These are phyloP conservation scores for Entomortierella parvispora DNA, from an alignment of 192 early-diverging fungal species.

Conservation along the genomic window DNA sequence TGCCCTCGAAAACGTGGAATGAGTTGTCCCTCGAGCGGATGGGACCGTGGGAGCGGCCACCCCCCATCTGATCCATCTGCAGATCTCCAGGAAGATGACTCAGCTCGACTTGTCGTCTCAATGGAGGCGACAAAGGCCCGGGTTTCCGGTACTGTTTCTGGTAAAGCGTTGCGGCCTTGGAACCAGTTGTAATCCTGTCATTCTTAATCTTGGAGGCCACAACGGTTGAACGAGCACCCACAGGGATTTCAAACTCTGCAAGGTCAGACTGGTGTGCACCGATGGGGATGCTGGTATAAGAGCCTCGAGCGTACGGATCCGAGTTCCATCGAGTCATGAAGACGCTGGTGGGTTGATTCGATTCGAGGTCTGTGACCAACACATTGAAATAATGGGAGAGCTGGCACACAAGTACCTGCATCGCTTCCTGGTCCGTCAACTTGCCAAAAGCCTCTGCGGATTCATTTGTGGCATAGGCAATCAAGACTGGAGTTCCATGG, in stretches of 20 bases:
- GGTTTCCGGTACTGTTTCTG: too few species aligned
- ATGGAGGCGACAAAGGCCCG: too few species aligned
- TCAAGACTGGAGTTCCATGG: conserved; percentile 35
- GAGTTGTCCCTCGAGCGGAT: too few species aligned
- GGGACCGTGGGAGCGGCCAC: too few species aligned
- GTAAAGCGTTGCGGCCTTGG: too few species aligned
- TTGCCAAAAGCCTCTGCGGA: conserved; percentile 43
- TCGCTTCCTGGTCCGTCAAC: conserved; percentile 35
- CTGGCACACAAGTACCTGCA: conserved; percentile 44
- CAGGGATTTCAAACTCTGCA: conserved; percentile 51
- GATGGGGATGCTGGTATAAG: conserved; percentile 57
- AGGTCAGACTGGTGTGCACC: conserved; percentile 52
- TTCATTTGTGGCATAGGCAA: conserved; percentile 44
- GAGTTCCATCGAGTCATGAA: conserved; percentile 55
- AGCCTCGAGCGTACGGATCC: conserved; percentile 57
- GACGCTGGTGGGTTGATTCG: conserved; percentile 15
- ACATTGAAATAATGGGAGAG: conserved; percentile 37
- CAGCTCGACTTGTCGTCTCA: too few species aligned
- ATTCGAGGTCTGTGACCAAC: conserved; percentile 18
- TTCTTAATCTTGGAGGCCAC: conserved; percentile 6
- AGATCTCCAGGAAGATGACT: too few species aligned
- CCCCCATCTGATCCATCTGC: too few species aligned
- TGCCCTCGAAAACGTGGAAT: too few species aligned
- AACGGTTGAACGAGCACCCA: conserved; percentile 20
- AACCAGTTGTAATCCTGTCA: background rate